A percentile compares a stretch with the other conserved stretches of the same genome.
These are phyloP conservation scores for Aeminium ludgeri DNA, from an alignment of 495 filamentous ascomycete species.

Conservation along the genomic window DNA sequence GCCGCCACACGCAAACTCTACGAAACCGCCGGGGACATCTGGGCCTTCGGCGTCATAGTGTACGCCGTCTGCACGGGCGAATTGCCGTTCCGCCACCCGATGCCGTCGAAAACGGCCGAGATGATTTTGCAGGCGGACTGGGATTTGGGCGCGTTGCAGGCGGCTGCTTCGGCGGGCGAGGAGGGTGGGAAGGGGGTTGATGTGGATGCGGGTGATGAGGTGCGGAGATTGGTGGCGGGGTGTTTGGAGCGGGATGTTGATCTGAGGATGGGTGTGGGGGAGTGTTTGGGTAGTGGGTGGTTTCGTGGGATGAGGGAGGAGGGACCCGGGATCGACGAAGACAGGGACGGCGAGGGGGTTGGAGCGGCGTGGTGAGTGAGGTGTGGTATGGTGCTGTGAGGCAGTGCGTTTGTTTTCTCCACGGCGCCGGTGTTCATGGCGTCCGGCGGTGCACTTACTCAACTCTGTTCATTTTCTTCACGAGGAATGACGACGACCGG, in stretches of 20 bases:
- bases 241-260: constrained; percentile 27
- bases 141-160: constrained; percentile 33
- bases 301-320: constrained; percentile 24
- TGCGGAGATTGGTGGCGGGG: constrained; percentile 23
- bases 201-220: constrained; percentile 17
- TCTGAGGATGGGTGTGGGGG: constrained; percentile 21
- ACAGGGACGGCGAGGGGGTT: too few species aligned
- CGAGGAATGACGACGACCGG: too few species aligned
- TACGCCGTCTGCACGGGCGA: constrained; percentile 48
- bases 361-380: too few species aligned
- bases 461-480: too few species aligned
- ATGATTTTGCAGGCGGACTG: constrained; percentile 48
- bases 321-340: not conserved
- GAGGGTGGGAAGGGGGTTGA: too few species aligned
- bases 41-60: constrained; percentile 55
- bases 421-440: too few species aligned
- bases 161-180: constrained; percentile 13
- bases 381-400: too few species aligned
- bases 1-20: constrained; percentile 27
- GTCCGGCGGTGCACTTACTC: too few species aligned
- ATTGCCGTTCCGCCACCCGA: constrained; percentile 48
- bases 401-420: too few species aligned
- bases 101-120: constrained; percentile 40
- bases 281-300: constrained; percentile 39
- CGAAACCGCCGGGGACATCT: constrained; percentile 46